Conservation (phyloP, 345 rosid genomes). For the Lepidium aucheri region DNA sequence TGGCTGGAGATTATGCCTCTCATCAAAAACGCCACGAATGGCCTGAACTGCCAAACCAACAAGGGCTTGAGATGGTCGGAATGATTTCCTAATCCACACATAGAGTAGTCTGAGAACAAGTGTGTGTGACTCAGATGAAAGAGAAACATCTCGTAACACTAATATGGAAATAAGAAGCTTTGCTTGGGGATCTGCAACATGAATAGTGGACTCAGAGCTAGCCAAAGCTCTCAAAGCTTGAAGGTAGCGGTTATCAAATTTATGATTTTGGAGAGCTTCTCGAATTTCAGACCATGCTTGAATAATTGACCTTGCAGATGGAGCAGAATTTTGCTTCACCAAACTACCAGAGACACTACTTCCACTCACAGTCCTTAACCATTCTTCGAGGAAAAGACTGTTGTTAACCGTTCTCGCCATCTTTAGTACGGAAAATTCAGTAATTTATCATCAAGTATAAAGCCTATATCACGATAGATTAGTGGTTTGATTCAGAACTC, state of each 20-base stretch:
- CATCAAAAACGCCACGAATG: slow-evolving; percentile 33
- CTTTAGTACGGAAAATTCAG: background rate
- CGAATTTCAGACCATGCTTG: slow-evolving; percentile 92
- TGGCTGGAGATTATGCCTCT: slow-evolving; percentile 28
- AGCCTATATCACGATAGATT: background rate
- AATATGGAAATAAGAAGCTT: slow-evolving; percentile 69
- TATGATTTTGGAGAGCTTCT: slow-evolving; percentile 45
- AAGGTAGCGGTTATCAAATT: slow-evolving; percentile 45
- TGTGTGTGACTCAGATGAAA: slow-evolving; percentile 52
- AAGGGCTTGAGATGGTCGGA: slow-evolving; percentile 50
- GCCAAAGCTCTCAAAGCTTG: slow-evolving; percentile 61
- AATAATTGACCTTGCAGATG: slow-evolving; percentile 69
- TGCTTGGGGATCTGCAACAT: slow-evolving; percentile 93
- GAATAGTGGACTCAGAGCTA: slow-evolving; percentile 55
- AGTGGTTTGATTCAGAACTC: background rate
- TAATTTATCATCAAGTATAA: background rate
- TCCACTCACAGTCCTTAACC: slow-evolving; percentile 48
- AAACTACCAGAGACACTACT: slow-evolving; percentile 21
- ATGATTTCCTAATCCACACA: slow-evolving; percentile 80
- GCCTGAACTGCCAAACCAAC: slow-evolving; percentile 58
- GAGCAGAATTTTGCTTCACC: slow-evolving; percentile 26
- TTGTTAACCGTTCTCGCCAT: slow-evolving; percentile 58
- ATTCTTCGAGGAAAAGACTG: slow-evolving; percentile 64
- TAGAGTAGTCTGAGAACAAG: slow-evolving; percentile 65
- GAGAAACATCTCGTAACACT: slow-evolving; percentile 34